Percentiles rank a stretch among this genome's conserved stretches.
These are phyloP conservation scores for Cryptosporidium meleagridis DNA, from an alignment of 169 alveolate species.

Conservation along the genomic window DNA sequence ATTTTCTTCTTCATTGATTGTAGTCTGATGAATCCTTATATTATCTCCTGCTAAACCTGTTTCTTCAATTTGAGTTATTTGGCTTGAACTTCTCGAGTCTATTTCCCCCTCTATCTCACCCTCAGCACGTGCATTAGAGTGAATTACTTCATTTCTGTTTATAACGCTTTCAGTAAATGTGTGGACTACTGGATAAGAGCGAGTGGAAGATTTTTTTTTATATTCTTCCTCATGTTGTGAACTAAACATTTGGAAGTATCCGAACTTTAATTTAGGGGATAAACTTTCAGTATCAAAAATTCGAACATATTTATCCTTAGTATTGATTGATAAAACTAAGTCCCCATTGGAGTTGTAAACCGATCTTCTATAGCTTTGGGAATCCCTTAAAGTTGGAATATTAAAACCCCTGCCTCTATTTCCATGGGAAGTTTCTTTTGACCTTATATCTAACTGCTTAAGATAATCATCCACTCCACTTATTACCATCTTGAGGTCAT, in stretches of 20 bases:
- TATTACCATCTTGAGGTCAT: slow-evolving; percentile 50
- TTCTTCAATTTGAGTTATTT: background rate
- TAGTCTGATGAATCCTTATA: background rate
- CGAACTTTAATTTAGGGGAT: background rate
- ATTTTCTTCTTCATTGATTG: background rate
- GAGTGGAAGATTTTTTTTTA: background rate
- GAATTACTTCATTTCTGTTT: background rate
- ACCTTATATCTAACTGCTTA: slow-evolving; percentile 69
- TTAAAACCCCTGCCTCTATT: background rate
- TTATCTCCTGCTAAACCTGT: background rate
- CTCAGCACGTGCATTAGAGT: background rate
- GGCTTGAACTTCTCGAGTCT: background rate
- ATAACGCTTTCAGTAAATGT: background rate
- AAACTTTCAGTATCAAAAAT: background rate
- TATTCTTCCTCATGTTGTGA: background rate
- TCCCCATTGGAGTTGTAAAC: slow-evolving; percentile 38
- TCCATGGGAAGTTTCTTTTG: background rate
- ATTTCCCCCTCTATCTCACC: background rate
- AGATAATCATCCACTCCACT: slow-evolving; percentile 65
- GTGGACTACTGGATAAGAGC: background rate
- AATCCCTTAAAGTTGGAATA: slow-evolving; percentile 21
- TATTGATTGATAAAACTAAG: slow-evolving; percentile 2
- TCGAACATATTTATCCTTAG: slow-evolving; percentile 24
- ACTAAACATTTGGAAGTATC: background rate
- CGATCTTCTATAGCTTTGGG: slow-evolving; percentile 57